Conservation (phyloP, 208 protist species). For the Trypanosoma conorhini region DNA sequence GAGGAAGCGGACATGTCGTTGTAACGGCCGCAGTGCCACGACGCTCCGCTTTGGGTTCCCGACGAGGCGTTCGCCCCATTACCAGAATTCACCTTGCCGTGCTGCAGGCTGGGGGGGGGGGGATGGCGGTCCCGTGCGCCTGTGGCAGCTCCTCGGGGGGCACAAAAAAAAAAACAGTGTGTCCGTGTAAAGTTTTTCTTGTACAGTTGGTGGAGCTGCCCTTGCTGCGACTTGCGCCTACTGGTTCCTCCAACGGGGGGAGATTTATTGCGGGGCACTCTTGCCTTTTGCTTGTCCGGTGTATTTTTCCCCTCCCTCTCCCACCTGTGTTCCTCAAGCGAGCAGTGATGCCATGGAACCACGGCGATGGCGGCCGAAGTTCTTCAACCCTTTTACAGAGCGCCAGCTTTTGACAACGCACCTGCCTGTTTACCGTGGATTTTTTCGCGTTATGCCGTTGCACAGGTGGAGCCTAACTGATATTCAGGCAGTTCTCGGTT, state of each 20-base stretch:
- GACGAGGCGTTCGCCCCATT: background rate
- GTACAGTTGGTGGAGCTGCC: background rate
- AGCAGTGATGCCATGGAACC: constrained; percentile 64
- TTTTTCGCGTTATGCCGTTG: constrained; percentile 85
- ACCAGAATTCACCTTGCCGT: background rate
- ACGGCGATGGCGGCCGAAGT: constrained; percentile 72
- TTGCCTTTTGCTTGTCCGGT: background rate
- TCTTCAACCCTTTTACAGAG: constrained; percentile 87
- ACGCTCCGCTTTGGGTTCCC: background rate
- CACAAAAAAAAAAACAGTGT: background rate
- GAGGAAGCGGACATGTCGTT: background rate
- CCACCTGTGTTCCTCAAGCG: background rate
- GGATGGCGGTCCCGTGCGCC: too few species aligned
- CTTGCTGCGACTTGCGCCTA: constrained; percentile 1
- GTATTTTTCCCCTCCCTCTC: background rate
- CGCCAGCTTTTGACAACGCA: constrained; percentile 38
- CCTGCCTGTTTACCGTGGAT: constrained; percentile 69
- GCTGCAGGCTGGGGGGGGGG: background rate
- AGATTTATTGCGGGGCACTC: background rate
- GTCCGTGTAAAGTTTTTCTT: background rate
- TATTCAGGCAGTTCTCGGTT: constrained; percentile 74
- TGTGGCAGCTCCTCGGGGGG: too few species aligned
- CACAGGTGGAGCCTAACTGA: constrained; percentile 74
- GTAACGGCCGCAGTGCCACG: background rate
- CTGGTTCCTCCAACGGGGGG: background rate